Base-by-base conservation (phyloP, 257 asterid species). In the Handroanthus guayacan region DNA sequence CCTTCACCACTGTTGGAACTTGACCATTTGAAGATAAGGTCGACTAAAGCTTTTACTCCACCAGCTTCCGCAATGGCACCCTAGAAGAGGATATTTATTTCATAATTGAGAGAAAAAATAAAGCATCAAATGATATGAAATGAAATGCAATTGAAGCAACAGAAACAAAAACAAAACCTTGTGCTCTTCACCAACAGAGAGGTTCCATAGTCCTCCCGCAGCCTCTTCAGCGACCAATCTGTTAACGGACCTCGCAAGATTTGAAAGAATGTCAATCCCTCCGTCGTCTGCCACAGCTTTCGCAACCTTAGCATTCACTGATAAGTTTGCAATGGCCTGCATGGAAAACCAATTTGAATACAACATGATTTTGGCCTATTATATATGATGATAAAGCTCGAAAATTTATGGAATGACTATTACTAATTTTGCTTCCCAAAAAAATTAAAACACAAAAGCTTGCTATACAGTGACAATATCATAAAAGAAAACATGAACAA, bases 241-340 rank as follows among this genome's bases (percentile, higher is more conserved):
- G 82, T 87, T 94, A 72, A 80, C 84, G 48, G 98, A 94, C 89
- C 83, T 85, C 9, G 97, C 96, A 79, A 90, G 86, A 74, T 78
- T 75, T 62, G 88, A 88, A 54, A 94, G 89, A 78, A 90, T 74
- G 61, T 63, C 34, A 57, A 92, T 89, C 52, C 98, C 98, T 73
- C 97, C 98, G 82, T 86, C 97, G 52, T 94, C 98, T 0, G 96
- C 94, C 86, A 94, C 97, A 75, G 92, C 85, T 84, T 94, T 92
- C 12, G 97, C 98, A 66, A 90, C 97, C 51, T 89, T 94, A 76
- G 90, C 83, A 80, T 94, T 89, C 78, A 88, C 90, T 3, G 97
- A 88, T 70, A 94, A 82, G 82, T 89, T 89, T 64, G 96, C 94
- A 44, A 94, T 86, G 65, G 98, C 98, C 98, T 94, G 74, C 68